A percentile compares a stretch with the other conserved stretches of the same genome.
Evolutionary conservation across 441 rosid genomes (phyloP).

Genomic region (Manihot esculenta): DNA sequence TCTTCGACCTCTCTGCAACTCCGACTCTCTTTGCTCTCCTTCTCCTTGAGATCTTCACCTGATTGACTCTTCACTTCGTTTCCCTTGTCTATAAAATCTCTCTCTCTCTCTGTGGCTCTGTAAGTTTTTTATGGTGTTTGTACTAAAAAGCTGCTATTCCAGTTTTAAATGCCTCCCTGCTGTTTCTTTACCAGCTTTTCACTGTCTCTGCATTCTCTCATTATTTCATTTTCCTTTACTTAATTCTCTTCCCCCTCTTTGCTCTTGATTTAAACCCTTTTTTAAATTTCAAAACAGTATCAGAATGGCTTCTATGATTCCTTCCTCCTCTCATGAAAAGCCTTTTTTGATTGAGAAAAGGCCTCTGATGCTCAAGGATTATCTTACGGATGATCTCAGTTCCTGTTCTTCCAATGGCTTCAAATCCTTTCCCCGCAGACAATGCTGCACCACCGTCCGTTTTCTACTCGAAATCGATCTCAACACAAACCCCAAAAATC

Average conservation of each 20-base stretch:
- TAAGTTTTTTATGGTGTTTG: not conserved
- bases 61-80: no score
- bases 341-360: conserved; percentile 22
- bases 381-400: conserved; percentile 61
- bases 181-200: not conserved
- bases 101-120: not conserved
- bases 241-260: no score
- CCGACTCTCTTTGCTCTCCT: no score
- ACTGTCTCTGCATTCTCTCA: not conserved
- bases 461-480: conserved; percentile 55
- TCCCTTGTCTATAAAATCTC: not conserved
- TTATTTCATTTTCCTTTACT: not conserved
- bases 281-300: not conserved
- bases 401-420: conserved; percentile 85
- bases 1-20: conserved; percentile 22
- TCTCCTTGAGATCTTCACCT: not conserved
- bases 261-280: no score
- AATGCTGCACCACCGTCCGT: conserved; percentile 61
- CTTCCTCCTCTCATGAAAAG: not conserved
- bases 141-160: not conserved
- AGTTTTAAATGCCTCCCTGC: conserved; percentile 14
- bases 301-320: not conserved
- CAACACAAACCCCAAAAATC: conserved; percentile 27
- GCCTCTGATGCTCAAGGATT: conserved; percentile 51
- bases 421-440: conserved; percentile 71